Evolutionary conservation across 345 rosid species (phyloP), one percentile per base, ranked within the genome.

Genomic region (Aquilaria yunnanensis): DNA sequence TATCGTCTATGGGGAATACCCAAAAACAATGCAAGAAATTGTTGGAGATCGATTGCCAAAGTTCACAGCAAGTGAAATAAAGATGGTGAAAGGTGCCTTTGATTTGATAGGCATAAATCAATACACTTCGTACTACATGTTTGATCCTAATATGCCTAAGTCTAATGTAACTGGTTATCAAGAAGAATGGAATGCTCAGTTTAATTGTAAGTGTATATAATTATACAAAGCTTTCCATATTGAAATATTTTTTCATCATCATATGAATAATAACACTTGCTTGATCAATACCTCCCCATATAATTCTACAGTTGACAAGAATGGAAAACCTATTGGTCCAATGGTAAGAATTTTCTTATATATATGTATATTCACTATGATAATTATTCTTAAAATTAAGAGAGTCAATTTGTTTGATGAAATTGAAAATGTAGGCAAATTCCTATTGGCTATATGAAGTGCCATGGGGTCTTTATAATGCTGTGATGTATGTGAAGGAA

Each of bases 1-100:
- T 32, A 61, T 87, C 31, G 80, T 79, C 1, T 84, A 84, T 3
- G 94, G 94, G 3, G 90, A 84, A 49, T 87, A 87, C 59, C 94
- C 94, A 1, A 80, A 60, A 72, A 78, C 81, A 14, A 80, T 87
- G 81, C 86, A 78, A 58, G 64, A 79, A 14, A 77, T 72, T 29
- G 76, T 83, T 1, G 80, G 72, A 9, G 67, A 73, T 1, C 74
- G 95, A 58, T 64, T 87, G 32, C 95, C 90, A 10, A 75, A 79
- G 51, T 85, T 87, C 57, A 72, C 77, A 0, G 5, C 47, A 2
- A 65, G 60, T 30, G 78, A 83, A 58, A 67, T 65, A 12, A 62
- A 70, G 67, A 65, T 83, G 62, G 86, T 86, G 59, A 83, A 81
- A 51, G 86, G 86, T 12, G 78, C 85, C 0, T 43, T 66, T 2